Conservation (phyloP, 2,329 filamentous ascomycete species). For the Neonectria faginata region DNA sequence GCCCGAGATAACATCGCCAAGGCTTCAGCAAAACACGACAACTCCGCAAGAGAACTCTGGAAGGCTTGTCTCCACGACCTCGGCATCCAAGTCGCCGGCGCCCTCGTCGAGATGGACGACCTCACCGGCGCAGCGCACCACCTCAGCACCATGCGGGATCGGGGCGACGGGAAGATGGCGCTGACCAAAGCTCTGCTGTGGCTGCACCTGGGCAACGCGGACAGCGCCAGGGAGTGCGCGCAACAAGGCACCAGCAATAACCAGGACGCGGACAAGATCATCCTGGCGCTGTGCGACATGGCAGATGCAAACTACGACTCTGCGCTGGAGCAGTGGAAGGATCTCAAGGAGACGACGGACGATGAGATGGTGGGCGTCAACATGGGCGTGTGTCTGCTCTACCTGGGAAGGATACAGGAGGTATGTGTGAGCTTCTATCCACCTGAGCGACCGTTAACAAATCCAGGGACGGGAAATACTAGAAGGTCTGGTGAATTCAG, state of each 20-base stretch:
- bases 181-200: conserved; percentile 74
- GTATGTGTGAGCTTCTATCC: conserved; percentile 54
- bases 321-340: conserved; percentile 73
- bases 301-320: conserved; percentile 78
- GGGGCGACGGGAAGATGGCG: conserved; percentile 55
- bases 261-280: conserved; percentile 59
- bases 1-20: conserved; percentile 71
- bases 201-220: conserved; percentile 82
- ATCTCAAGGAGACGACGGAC: conserved; percentile 54
- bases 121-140: conserved; percentile 82
- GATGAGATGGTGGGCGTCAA: conserved; percentile 85
- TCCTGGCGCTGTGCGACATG: conserved; percentile 80
- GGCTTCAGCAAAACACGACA: conserved; percentile 58
- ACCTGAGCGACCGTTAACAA: conserved; percentile 28
- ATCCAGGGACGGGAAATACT: conserved; percentile 72
- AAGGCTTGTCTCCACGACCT: conserved; percentile 78
- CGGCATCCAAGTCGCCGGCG: conserved; percentile 73
- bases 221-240: conserved; percentile 71
- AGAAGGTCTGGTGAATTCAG: conserved; percentile 71
- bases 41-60: conserved; percentile 75
- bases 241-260: conserved; percentile 40
- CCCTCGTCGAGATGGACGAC: conserved; percentile 88
- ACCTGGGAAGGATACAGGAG: conserved; percentile 80
- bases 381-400: conserved; percentile 84
- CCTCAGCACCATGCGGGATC: conserved; percentile 67